Evolutionary conservation across 164 flowering plant species (phyloP).

Genomic region (Piper longum): DNA sequence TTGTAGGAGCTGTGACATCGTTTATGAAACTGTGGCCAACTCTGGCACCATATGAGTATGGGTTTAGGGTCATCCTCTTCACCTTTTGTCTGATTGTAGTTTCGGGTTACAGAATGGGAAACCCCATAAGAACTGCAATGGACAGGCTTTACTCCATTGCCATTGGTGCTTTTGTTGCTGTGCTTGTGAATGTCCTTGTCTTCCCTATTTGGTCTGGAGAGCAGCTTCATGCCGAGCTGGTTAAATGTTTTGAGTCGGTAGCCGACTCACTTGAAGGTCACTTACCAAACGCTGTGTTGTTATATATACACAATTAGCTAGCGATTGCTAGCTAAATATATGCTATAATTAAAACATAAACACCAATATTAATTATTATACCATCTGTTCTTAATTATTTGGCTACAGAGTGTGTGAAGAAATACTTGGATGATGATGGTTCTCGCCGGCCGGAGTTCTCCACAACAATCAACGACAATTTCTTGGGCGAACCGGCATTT

Average conservation of each 20-base stretch:
- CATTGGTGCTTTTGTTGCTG: slow-evolving; percentile 69
- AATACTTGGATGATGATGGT: slow-evolving; percentile 59
- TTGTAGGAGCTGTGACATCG: slow-evolving; percentile 54
- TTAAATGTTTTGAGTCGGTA: slow-evolving; percentile 38
- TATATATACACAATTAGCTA: too few relatives aligned
- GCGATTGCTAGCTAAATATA: background rate
- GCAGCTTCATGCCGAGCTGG: slow-evolving; percentile 56
- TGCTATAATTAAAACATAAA: background rate
- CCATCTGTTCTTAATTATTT: background rate
- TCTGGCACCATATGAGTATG: slow-evolving; percentile 60
- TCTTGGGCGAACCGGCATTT: slow-evolving; percentile 71
- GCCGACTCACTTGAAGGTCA: slow-evolving; percentile 81
- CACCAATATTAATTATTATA: background rate
- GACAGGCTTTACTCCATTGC: slow-evolving; percentile 64
- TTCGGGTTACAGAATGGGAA: slow-evolving; percentile 72
- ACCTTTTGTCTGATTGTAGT: slow-evolving; percentile 67
- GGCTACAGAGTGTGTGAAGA: slow-evolving; percentile 55
- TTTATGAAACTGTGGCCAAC: slow-evolving; percentile 81
- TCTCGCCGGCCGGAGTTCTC: slow-evolving; percentile 39
- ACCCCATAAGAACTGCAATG: slow-evolving; percentile 47
- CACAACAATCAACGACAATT: slow-evolving; percentile 53
- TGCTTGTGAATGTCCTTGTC: slow-evolving; percentile 53
- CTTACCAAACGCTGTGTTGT: background rate
- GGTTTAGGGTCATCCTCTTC: slow-evolving; percentile 64
- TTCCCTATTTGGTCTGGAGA: slow-evolving; percentile 87